Evolutionary conservation across 2,329 filamentous ascomycete genomes (phyloP).

Genomic region (Ustulina deusta): DNA sequence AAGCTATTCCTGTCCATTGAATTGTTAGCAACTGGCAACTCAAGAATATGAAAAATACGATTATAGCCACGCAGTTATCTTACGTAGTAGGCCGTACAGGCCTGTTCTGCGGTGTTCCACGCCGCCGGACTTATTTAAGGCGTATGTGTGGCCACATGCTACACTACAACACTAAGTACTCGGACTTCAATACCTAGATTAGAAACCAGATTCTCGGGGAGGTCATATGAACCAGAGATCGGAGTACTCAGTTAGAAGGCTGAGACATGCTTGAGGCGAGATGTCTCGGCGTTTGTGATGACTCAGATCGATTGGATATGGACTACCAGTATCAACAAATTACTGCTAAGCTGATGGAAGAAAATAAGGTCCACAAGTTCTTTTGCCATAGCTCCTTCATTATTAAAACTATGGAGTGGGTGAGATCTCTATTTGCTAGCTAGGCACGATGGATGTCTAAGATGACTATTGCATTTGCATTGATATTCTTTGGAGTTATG

Average conservation of each 20-base stretch:
- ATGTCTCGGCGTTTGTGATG: constrained; percentile 1
- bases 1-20: constrained; percentile 1
- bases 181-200: constrained; percentile 26
- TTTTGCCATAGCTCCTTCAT: not conserved
- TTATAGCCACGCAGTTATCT: not conserved
- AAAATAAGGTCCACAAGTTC: constrained; percentile 7
- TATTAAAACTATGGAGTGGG: not conserved
- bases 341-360: not conserved
- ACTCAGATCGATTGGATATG: constrained; percentile 17
- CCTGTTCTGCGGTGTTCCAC: constrained; percentile 15
- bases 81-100: not conserved
- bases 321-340: not conserved
- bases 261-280: constrained; percentile 30
- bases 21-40: not conserved
- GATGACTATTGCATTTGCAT: too few species aligned
- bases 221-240: constrained; percentile 22
- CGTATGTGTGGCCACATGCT: not conserved
- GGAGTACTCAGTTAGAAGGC: constrained; percentile 16
- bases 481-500: not conserved
- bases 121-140: constrained; percentile 13
- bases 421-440: not conserved
- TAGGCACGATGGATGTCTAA: too few species aligned
- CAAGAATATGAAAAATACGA: not conserved
- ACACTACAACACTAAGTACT: too few species aligned
- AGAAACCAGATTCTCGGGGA: constrained; percentile 25